phyloP scores from a whole-genome alignment of 2,329 filamentous ascomycete genomes.

The Aspergillus sp. region DNA sequence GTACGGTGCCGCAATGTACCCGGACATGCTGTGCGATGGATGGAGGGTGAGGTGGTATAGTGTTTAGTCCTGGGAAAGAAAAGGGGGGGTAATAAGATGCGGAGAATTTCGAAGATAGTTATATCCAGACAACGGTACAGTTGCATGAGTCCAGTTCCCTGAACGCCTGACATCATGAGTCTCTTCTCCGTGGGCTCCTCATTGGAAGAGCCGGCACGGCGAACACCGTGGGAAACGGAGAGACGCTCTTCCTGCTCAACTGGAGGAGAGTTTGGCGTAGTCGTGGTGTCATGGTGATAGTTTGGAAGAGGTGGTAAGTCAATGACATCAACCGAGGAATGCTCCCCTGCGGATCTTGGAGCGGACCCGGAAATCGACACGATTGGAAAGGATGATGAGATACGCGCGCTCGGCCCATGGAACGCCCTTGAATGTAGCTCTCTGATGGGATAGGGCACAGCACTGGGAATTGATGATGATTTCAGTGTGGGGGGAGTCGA shows the following conservation, averaged over 20 bases:
- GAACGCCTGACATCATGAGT: constrained; percentile 1
- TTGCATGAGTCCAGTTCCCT: not conserved
- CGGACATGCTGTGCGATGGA: not conserved
- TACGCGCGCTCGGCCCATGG: not conserved
- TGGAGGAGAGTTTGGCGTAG: not conserved
- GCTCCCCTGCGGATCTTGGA: not conserved
- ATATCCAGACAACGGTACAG: not conserved
- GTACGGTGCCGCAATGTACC: not conserved
- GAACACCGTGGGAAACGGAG: not conserved
- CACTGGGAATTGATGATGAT: not conserved
- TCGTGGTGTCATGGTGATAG: not conserved
- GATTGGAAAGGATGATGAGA: not conserved
- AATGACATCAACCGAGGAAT: constrained; percentile 4
- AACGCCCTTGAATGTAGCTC: not conserved
- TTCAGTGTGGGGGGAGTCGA: not conserved
- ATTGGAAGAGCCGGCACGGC: not conserved
- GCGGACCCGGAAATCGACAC: too few species aligned
- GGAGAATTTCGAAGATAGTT: not conserved
- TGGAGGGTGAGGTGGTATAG: not conserved
- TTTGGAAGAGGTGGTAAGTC: not conserved
- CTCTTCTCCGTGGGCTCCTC: not conserved
- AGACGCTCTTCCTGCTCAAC: not conserved
- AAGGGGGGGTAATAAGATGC: too few species aligned
- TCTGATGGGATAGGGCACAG: not conserved
- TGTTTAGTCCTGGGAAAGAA: not conserved